phyloP scores from a whole-genome alignment of 192 early-diverging fungal species.

The Coemansia sp. region DNA sequence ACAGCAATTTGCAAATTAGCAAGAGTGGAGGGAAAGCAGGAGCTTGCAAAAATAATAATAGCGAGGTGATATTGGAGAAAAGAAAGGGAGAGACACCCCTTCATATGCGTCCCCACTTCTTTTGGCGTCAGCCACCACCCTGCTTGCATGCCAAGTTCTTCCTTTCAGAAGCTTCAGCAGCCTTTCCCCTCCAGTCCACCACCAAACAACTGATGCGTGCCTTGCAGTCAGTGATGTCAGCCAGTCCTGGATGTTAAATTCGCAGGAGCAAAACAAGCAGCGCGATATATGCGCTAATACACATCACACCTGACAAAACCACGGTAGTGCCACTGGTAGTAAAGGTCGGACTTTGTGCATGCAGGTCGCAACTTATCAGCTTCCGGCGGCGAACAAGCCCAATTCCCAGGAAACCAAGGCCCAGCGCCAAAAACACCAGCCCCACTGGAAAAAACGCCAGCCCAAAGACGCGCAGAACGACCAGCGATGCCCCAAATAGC shows the following conservation, averaged over 20 bases:
- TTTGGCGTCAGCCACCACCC: background rate
- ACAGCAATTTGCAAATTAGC: background rate
- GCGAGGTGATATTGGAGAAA: background rate
- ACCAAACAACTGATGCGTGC: background rate
- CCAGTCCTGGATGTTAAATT: constrained; percentile 11
- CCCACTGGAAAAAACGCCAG: constrained; percentile 46
- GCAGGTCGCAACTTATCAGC: constrained; percentile 26
- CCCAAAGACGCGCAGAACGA: constrained; percentile 49
- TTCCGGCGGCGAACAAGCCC: constrained; percentile 37
- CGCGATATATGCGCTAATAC: constrained; percentile 35
- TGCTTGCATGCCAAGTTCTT: too few relatives aligned
- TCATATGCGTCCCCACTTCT: background rate
- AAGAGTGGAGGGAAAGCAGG: background rate
- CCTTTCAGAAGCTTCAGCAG: background rate
- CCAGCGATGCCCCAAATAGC: constrained; percentile 47
- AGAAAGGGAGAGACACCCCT: background rate
- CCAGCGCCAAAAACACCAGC: constrained; percentile 49
- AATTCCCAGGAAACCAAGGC: constrained; percentile 44
- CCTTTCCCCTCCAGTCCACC: background rate
- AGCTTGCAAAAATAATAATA: background rate
- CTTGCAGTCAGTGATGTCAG: background rate
- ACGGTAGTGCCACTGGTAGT: constrained; percentile 39
- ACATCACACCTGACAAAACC: constrained; percentile 38
- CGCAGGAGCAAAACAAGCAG: constrained; percentile 39
- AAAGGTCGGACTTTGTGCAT: constrained; percentile 38